Evolutionary conservation across 148 eudicot genomes (phyloP), one percentile per base, ranked within the genome.

Genomic region (Spergularia bocconei): DNA sequence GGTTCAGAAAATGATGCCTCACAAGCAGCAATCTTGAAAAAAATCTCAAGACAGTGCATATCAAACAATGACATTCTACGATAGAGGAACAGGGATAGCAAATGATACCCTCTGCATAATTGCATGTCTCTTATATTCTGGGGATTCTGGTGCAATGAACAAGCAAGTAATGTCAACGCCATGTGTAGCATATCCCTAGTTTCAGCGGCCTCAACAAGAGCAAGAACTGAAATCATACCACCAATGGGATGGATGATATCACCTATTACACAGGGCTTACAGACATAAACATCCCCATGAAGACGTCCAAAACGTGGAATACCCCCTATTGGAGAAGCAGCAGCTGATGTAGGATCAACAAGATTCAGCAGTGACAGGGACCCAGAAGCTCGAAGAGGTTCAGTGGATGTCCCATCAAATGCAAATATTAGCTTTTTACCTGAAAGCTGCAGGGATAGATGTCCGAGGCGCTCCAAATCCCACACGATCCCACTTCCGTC

Each of bases 271-370:
- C 87, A 91, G 62, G 94, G 97, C 80, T 83, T 88, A 81, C 99
- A 96, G 44, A 89, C 85, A 71, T 91, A 92, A 54, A 86, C 78
- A 84, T 96, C 94, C 60, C 99, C 99, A 59, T 89, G 84, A 77
- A 96, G 97, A 75, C 97, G 94, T 72, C 99, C 99, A 88, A 89
- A 92, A 63, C 99, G 98, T 52, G 99, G 99, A 85, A 92, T 96
- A 74, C 98, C 99, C 56, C 99, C 99, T 69, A 96, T 91, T 52
- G 97, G 97, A 71, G 99, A 96, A 81, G 99, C 99, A 74, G 98
- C 97, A 73, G 98, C 98, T 63, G 98, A 96, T 63, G 82, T 66
- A 75, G 99, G 98, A 88, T 96, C 99, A 20, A 96, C 98, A 53
- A 96, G 87, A 92, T 96, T 96, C 76, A 96, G 93, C 90, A 96